Percentiles rank a stretch among this genome's conserved stretches.
Evolutionary conservation across 495 filamentous ascomycete genomes (phyloP).

Genomic region (Tuber melanosporum): DNA sequence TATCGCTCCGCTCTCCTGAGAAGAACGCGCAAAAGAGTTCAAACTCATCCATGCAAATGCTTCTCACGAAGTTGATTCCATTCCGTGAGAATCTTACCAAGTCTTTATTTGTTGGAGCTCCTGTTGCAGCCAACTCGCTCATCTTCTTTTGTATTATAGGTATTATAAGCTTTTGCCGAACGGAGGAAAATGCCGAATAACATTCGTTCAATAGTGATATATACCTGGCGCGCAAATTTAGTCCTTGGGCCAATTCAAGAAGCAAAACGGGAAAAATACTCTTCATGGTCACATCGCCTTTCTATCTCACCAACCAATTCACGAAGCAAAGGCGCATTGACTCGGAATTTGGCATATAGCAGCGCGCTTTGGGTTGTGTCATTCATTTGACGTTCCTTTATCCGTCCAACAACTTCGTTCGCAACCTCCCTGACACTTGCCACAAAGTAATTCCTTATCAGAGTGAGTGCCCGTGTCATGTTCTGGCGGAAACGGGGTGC

Average conservation of each 20-base stretch:
- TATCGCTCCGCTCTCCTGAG: conserved; percentile 59
- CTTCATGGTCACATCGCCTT: conserved; percentile 39
- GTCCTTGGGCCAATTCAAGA: neutral
- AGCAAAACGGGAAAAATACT: conserved; percentile 23
- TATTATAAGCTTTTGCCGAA: conserved; percentile 45
- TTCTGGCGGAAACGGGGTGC: conserved; percentile 62
- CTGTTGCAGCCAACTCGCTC: conserved; percentile 57
- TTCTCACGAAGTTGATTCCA: conserved; percentile 63
- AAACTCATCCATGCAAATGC: conserved; percentile 66
- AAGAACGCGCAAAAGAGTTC: conserved; percentile 73
- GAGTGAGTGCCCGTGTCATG: conserved; percentile 64
- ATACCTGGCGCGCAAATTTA: conserved; percentile 26
- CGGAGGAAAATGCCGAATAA: conserved; percentile 33
- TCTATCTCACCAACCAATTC: conserved; percentile 41
- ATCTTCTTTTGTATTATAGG: conserved; percentile 60
- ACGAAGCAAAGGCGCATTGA: conserved; percentile 44
- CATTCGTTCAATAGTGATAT: conserved; percentile 39
- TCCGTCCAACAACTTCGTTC: conserved; percentile 61
- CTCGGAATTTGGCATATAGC: conserved; percentile 70
- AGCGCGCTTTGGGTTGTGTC: conserved; percentile 70
- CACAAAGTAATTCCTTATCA: conserved; percentile 83
- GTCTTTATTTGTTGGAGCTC: conserved; percentile 58
- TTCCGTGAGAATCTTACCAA: conserved; percentile 62
- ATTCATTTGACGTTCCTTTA: conserved; percentile 63
- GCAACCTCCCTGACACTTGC: conserved; percentile 62